A percentile compares a stretch with the other conserved stretches of the same genome.
phyloP scores from a whole-genome alignment of 140 eudicot genomes.

The Stevia rebaudiana region DNA sequence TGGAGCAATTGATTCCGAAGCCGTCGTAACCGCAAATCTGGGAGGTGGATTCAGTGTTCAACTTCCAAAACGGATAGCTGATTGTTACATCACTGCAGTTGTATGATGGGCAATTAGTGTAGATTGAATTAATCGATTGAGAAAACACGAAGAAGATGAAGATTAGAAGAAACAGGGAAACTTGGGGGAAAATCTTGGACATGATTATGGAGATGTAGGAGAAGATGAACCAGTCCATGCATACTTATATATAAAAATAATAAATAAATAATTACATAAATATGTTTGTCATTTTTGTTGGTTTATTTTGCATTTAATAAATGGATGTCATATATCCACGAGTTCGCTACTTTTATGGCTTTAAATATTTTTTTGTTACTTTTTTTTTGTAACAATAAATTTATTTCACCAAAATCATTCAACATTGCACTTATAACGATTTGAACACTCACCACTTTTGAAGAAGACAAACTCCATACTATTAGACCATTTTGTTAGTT shows the following conservation, averaged over 20 bases:
- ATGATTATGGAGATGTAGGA: neutral
- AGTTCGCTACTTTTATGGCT: too few relatives aligned
- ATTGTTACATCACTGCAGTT: neutral
- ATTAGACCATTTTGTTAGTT: too few relatives aligned
- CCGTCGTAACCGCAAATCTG: conserved; percentile 30
- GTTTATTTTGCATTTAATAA: too few relatives aligned
- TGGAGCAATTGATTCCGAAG: conserved; percentile 33
- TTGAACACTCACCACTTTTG: too few relatives aligned
- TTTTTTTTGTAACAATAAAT: too few relatives aligned
- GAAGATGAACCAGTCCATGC: neutral
- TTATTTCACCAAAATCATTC: too few relatives aligned
- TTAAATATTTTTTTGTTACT: too few relatives aligned
- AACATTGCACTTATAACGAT: too few relatives aligned
- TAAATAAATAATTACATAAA: neutral
- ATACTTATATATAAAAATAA: neutral
- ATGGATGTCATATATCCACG: too few relatives aligned
- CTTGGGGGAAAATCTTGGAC: neutral
- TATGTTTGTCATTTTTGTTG: too few relatives aligned
- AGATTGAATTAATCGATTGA: neutral
- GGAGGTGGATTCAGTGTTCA: neutral
- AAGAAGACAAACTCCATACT: too few relatives aligned
- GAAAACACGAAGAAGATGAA: neutral
- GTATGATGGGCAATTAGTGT: conserved; percentile 12
- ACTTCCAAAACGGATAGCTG: conserved; percentile 31
- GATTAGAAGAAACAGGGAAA: neutral